These are phyloP conservation scores for Monosporozyma solicola DNA, from an alignment of 805 yeast genomes.

Conservation along the genomic window DNA sequence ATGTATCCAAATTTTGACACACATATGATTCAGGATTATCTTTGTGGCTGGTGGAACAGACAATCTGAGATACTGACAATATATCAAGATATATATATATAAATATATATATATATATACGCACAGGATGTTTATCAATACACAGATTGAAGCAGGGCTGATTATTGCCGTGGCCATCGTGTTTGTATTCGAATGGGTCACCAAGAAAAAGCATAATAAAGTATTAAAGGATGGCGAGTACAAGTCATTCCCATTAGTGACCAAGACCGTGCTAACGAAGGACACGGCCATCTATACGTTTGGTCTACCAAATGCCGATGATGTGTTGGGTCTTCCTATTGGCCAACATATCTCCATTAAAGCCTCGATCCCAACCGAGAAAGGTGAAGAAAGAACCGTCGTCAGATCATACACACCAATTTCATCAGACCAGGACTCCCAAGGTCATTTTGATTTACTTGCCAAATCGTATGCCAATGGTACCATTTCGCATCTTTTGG, in stretches of 20 bases:
- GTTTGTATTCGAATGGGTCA: background rate
- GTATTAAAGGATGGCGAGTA: slow-evolving; percentile 60
- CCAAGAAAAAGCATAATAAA: slow-evolving; percentile 11
- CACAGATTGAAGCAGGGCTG: background rate
- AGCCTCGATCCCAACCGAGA: slow-evolving; percentile 40
- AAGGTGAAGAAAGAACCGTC: slow-evolving; percentile 60
- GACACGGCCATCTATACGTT: slow-evolving; percentile 80
- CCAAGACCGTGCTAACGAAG: slow-evolving; percentile 66
- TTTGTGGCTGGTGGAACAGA: too few species aligned
- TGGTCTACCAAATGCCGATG: slow-evolving; percentile 65
- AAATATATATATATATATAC: too few species aligned
- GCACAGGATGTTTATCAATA: background rate
- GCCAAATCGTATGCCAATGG: slow-evolving; percentile 83
- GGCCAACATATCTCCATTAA: slow-evolving; percentile 88
- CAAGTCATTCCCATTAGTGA: slow-evolving; percentile 70
- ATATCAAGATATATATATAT: too few species aligned
- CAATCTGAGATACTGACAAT: too few species aligned
- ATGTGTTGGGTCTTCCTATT: slow-evolving; percentile 78
- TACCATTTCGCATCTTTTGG: slow-evolving; percentile 68
- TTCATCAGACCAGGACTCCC: slow-evolving; percentile 60
- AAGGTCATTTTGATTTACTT: slow-evolving; percentile 77
- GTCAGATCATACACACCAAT: slow-evolving; percentile 88
- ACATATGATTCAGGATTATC: too few species aligned
- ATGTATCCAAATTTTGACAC: too few species aligned
- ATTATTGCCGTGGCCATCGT: background rate